phyloP scores from a whole-genome alignment of 139 green algal genomes.

The Deuterostichococcus epilithicus region DNA sequence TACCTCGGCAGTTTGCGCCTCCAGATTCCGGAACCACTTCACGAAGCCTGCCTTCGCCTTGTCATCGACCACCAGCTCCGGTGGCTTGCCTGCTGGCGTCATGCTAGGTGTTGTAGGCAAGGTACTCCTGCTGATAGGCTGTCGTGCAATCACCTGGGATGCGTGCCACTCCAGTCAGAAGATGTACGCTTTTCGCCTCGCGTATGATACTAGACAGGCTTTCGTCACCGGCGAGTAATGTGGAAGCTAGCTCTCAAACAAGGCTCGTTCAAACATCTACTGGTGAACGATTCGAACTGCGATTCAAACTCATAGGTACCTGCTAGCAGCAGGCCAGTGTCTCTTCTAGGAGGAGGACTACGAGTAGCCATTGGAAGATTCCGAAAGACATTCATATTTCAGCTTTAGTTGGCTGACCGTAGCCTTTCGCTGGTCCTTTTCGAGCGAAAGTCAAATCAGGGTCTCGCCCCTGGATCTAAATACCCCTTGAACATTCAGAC shows the following conservation, averaged over 20 bases:
- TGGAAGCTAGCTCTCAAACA: background rate
- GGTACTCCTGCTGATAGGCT: background rate
- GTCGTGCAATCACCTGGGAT: background rate
- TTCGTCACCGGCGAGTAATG: background rate
- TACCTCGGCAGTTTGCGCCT: slow-evolving; percentile 23
- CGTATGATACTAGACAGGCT: background rate
- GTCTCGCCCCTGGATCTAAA: no score
- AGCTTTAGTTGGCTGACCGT: no score
- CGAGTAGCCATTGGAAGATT: no score
- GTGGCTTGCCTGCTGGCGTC: slow-evolving; percentile 2
- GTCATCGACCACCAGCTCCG: slow-evolving; percentile 40
- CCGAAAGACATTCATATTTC: no score
- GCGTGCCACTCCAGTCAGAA: background rate
- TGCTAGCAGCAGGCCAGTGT: no score
- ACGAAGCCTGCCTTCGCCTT: slow-evolving; percentile 36
- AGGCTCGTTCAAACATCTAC: background rate
- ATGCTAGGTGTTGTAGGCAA: background rate
- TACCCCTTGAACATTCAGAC: no score
- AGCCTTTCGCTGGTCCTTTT: no score
- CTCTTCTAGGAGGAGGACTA: no score
- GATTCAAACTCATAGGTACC: no score
- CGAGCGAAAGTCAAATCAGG: no score
- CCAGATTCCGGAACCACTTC: slow-evolving; percentile 38
- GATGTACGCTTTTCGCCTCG: background rate
- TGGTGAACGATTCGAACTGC: background rate